Conservation (phyloP, 2,329 filamentous ascomycete species). For the Phialocephala sp. region DNA sequence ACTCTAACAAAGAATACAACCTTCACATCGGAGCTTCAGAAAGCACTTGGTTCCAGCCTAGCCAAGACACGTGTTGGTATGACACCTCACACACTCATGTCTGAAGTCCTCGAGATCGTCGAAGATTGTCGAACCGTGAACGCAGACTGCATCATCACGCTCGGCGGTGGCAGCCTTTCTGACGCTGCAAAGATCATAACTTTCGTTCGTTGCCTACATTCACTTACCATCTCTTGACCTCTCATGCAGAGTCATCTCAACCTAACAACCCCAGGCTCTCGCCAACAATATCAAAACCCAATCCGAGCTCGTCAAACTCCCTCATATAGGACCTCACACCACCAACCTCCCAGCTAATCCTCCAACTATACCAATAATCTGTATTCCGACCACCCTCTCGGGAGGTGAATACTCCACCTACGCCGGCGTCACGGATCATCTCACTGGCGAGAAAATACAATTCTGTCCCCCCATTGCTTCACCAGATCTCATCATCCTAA, state of each 20-base stretch:
- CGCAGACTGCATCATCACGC: constrained; percentile 48
- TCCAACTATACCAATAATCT: constrained; percentile 43
- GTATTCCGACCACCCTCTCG: constrained; percentile 46
- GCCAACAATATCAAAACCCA: constrained; percentile 52
- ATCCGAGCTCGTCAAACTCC: constrained; percentile 43
- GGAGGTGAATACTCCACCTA: constrained; percentile 46
- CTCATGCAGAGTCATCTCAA: background rate
- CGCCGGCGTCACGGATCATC: constrained; percentile 44
- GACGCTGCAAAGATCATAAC: constrained; percentile 38
- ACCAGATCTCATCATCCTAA: constrained; percentile 17
- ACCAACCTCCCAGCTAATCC: constrained; percentile 19
- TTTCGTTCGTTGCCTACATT: constrained; percentile 33
- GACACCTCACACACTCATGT: constrained; percentile 36
- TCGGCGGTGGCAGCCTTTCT: constrained; percentile 37
- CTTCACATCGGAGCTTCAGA: constrained; percentile 31
- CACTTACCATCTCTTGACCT: background rate
- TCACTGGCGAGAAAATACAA: constrained; percentile 47
- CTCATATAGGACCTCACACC: background rate
- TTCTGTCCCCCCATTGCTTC: constrained; percentile 46
- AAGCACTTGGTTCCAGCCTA: constrained; percentile 34
- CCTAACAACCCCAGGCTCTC: constrained; percentile 35
- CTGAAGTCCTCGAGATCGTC: constrained; percentile 35
- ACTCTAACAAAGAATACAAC: constrained; percentile 37
- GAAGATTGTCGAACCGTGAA: constrained; percentile 29
- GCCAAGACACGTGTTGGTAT: constrained; percentile 36